Conservation (phyloP, 495 filamentous ascomycete species). For the Trichoderma virens region DNA sequence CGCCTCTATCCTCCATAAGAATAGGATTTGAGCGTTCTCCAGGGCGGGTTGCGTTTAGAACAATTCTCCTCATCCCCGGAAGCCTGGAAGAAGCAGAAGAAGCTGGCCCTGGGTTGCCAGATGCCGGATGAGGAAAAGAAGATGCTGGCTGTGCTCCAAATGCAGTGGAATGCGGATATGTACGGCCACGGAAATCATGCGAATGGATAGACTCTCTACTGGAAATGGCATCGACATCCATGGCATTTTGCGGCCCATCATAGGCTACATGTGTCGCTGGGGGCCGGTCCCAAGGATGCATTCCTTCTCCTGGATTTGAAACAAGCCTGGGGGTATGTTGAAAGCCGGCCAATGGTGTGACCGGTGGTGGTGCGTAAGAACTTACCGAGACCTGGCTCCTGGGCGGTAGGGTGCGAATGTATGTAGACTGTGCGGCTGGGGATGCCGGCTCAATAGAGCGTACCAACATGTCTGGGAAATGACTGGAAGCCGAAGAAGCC, state of each 20-base stretch:
- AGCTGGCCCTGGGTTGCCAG: neutral
- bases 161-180: neutral
- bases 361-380: neutral
- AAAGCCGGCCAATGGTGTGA: neutral
- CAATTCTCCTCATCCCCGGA: neutral
- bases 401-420: slow-evolving; percentile 6
- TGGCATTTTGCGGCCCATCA: neutral
- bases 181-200: neutral
- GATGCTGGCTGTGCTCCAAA: neutral
- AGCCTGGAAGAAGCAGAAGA: neutral
- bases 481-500: neutral
- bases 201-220: slow-evolving; percentile 1
- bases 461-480: slow-evolving; percentile 10
- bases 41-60: neutral
- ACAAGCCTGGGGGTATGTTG: neutral
- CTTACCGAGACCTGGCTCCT: neutral
- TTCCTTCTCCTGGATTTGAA: neutral
- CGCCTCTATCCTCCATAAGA: slow-evolving; percentile 11
- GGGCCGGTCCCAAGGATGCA: neutral
- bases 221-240: neutral
- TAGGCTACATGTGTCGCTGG: neutral
- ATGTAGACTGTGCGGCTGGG: neutral
- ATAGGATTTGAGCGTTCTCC: slow-evolving; percentile 8
- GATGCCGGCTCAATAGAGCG: slow-evolving; percentile 10
- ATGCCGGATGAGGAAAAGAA: neutral